Conservation (phyloP, 306 rosid genomes). For the Bauhinia variegata region DNA sequence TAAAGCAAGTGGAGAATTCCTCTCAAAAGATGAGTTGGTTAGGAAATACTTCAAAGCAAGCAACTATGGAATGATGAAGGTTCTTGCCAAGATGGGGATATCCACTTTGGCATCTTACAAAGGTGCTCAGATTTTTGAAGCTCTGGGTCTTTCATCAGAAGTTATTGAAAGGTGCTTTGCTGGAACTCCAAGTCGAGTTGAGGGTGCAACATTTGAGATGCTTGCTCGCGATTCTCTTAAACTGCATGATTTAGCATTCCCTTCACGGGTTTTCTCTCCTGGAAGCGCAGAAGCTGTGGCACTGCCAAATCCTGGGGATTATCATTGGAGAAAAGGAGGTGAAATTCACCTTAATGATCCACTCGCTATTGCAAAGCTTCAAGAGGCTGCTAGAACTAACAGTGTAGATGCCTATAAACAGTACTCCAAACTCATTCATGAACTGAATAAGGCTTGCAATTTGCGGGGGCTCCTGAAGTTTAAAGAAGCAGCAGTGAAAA, state of each 20-base stretch:
- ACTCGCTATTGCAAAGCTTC: slow-evolving; percentile 90
- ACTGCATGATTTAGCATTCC: slow-evolving; percentile 88
- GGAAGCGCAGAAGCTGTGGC: slow-evolving; percentile 96
- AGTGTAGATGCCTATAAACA: slow-evolving; percentile 87
- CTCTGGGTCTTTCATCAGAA: slow-evolving; percentile 92
- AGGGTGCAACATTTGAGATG: slow-evolving; percentile 97
- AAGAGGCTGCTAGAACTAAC: slow-evolving; percentile 94
- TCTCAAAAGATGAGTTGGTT: slow-evolving; percentile 76
- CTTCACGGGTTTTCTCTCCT: slow-evolving; percentile 72
- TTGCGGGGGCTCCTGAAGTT: slow-evolving; percentile 91
- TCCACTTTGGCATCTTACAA: slow-evolving; percentile 98
- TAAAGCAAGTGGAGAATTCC: slow-evolving; percentile 67
- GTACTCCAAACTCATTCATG: slow-evolving; percentile 82
- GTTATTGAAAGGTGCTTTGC: slow-evolving; percentile 94
- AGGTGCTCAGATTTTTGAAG: slow-evolving; percentile 99
- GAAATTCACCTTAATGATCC: slow-evolving; percentile 98
- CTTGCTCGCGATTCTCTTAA: slow-evolving; percentile 79
- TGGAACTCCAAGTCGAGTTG: slow-evolving; percentile 97
- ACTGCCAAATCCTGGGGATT: slow-evolving; percentile 96
- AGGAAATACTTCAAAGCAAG: slow-evolving; percentile 89
- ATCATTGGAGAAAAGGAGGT: slow-evolving; percentile 99
- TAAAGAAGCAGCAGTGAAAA: slow-evolving; percentile 54
- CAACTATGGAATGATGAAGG: slow-evolving; percentile 98
- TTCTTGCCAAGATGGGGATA: slow-evolving; percentile 99
- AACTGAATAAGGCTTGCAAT: slow-evolving; percentile 88